Conservation (phyloP, 1,284 basidiomycete genomes). For the Fomes fomentarius region DNA sequence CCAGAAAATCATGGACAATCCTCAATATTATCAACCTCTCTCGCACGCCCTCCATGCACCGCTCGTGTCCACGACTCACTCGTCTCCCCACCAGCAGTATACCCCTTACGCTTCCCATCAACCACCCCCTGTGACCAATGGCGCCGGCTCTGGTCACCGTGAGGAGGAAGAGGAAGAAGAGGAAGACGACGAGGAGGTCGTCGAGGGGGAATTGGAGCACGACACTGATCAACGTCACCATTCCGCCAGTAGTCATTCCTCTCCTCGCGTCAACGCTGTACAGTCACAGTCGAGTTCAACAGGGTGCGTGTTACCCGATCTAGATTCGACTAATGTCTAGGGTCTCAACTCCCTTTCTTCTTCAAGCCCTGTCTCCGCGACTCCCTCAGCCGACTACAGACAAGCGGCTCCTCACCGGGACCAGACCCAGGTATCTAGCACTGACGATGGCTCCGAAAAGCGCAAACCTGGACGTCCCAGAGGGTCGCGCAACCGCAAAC, state of each 20-base stretch:
- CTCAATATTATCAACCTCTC: conserved; percentile 77
- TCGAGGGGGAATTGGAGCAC: conserved; percentile 66
- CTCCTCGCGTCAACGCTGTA: conserved; percentile 31
- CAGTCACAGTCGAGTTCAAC: conserved; percentile 31
- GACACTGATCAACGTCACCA: conserved; percentile 31
- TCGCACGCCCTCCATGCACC: conserved; percentile 75
- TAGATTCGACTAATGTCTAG: conserved; percentile 18
- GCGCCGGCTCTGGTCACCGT: conserved; percentile 29
- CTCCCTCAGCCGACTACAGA: conserved; percentile 22
- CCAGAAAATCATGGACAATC: conserved; percentile 62
- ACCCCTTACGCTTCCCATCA: conserved; percentile 32
- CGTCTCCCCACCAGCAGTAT: conserved; percentile 31
- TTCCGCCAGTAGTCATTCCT: conserved; percentile 33
- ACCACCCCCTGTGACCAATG: conserved; percentile 30
- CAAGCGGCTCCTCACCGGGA: conserved; percentile 22
- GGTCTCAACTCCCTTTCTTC: conserved; percentile 17
- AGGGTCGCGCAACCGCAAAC: conserved; percentile 73
- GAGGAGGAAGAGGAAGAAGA: conserved; percentile 63
- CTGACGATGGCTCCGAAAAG: conserved; percentile 46
- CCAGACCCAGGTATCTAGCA: conserved; percentile 15
- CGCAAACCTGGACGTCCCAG: conserved; percentile 73
- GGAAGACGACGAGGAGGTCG: conserved; percentile 68
- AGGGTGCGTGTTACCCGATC: conserved; percentile 36
- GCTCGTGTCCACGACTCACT: conserved; percentile 30
- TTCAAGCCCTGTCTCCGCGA: conserved; percentile 23